Evolutionary conservation across 257 asterid genomes (phyloP).

Genomic region (Primulina huaijiensis): DNA sequence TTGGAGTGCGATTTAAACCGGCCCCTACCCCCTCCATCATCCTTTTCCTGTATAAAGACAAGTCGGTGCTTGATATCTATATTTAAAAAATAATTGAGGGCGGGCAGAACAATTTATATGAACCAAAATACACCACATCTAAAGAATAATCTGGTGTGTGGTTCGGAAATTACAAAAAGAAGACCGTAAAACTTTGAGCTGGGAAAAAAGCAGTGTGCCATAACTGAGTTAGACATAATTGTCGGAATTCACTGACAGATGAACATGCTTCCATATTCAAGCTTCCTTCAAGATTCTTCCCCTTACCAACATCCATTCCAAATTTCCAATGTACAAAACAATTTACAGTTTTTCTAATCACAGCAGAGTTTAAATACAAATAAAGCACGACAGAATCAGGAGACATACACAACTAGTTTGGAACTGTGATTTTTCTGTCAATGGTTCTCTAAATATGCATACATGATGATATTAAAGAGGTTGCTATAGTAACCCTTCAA

Average conservation of each 20-base stretch:
- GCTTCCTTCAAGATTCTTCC: constrained; percentile 8
- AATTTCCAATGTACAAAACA: not conserved
- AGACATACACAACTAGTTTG: not conserved
- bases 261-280: constrained; percentile 11
- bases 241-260: not conserved
- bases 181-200: not conserved
- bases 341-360: not conserved
- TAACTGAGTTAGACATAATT: not conserved
- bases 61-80: not conserved
- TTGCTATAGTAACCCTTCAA: not conserved
- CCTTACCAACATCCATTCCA: not conserved
- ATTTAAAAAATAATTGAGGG: not conserved
- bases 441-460: not conserved
- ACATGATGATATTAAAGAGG: not conserved
- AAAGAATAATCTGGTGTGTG: not conserved
- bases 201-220: not conserved
- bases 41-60: constrained; percentile 57
- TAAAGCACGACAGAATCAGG: not conserved
- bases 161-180: not conserved
- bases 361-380: not conserved
- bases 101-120: not conserved
- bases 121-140: not conserved
- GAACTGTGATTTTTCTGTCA: not conserved
- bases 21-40: constrained; percentile 82
- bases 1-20: constrained; percentile 91